These are phyloP conservation scores for Monosporascus sp. DNA, from an alignment of 2,329 filamentous ascomycete genomes.

Conservation along the genomic window DNA sequence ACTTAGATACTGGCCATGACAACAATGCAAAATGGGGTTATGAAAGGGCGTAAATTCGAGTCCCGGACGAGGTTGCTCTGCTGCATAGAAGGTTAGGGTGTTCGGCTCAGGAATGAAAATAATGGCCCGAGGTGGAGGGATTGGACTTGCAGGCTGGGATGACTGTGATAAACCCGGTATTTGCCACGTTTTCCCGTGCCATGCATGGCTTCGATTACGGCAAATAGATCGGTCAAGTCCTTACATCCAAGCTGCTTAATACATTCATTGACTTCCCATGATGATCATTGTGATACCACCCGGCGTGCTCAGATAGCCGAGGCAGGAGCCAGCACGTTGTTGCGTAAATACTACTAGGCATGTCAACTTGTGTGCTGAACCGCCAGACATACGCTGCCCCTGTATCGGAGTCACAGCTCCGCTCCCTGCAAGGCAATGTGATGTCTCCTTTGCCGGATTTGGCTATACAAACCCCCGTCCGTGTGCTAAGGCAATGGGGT, in stretches of 20 bases:
- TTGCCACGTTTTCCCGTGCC: conserved; percentile 6
- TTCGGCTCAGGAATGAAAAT: conserved; percentile 4
- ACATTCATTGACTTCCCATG: neutral
- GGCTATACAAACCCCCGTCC: too few species aligned
- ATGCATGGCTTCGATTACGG: conserved; percentile 16
- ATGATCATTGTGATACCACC: neutral
- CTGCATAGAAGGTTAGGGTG: conserved; percentile 7
- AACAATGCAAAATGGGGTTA: conserved; percentile 10
- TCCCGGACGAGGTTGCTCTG: neutral
- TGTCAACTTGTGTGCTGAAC: too few species aligned
- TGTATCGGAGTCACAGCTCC: too few species aligned
- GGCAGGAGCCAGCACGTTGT: neutral
- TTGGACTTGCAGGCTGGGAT: conserved; percentile 1
- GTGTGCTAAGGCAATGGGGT: too few species aligned
- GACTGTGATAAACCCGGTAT: neutral
- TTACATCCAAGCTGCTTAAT: neutral
- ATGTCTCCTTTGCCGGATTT: too few species aligned
- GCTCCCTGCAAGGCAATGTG: too few species aligned
- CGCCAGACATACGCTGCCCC: too few species aligned
- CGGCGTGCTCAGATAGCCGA: neutral
- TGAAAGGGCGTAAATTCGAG: conserved; percentile 1
- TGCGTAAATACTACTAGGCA: neutral
- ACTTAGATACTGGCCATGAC: conserved; percentile 10
- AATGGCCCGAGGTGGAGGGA: neutral
- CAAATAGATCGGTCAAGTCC: conserved; percentile 27